Evolutionary conservation across 805 yeast species (phyloP).

Genomic region (Wickerhamomyces chaumierensis): DNA sequence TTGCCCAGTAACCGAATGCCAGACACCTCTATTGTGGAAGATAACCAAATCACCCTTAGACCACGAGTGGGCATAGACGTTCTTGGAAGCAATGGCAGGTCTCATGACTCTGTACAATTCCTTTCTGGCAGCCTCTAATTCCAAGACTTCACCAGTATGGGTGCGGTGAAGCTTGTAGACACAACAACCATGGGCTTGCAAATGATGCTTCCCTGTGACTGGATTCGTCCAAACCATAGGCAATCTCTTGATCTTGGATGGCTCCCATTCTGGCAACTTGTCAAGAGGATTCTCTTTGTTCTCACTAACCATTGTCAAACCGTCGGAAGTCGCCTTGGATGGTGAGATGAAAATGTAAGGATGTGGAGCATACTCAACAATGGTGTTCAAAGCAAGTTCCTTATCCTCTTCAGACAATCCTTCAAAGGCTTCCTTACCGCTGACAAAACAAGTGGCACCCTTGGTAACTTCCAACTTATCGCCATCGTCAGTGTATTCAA

Average conservation of each 20-base stretch:
- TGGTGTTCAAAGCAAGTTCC: slow-evolving; percentile 63
- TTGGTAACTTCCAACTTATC: slow-evolving; percentile 59
- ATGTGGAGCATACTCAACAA: slow-evolving; percentile 84
- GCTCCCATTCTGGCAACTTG: slow-evolving; percentile 77
- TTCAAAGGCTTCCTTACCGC: slow-evolving; percentile 74
- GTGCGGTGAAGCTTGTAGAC: slow-evolving; percentile 48
- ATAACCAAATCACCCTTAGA: slow-evolving; percentile 73
- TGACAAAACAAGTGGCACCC: slow-evolving; percentile 84
- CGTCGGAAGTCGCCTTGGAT: slow-evolving; percentile 76
- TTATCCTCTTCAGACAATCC: slow-evolving; percentile 58
- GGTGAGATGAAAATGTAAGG: slow-evolving; percentile 80
- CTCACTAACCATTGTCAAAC: slow-evolving; percentile 76
- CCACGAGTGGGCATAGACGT: slow-evolving; percentile 80
- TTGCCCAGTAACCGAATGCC: slow-evolving; percentile 90
- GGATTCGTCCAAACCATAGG: slow-evolving; percentile 94
- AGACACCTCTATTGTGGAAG: slow-evolving; percentile 80
- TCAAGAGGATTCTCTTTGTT: slow-evolving; percentile 58
- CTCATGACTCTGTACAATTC: slow-evolving; percentile 68
- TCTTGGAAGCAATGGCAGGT: slow-evolving; percentile 68
- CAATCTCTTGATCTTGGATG: slow-evolving; percentile 58
- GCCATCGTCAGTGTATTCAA: slow-evolving; percentile 55
- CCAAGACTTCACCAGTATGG: slow-evolving; percentile 43
- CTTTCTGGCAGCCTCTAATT: slow-evolving; percentile 62
- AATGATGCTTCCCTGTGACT: slow-evolving; percentile 67
- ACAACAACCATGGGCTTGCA: slow-evolving; percentile 86